phyloP scores from a whole-genome alignment of 495 filamentous ascomycete genomes.

The Neurospora sp. region DNA sequence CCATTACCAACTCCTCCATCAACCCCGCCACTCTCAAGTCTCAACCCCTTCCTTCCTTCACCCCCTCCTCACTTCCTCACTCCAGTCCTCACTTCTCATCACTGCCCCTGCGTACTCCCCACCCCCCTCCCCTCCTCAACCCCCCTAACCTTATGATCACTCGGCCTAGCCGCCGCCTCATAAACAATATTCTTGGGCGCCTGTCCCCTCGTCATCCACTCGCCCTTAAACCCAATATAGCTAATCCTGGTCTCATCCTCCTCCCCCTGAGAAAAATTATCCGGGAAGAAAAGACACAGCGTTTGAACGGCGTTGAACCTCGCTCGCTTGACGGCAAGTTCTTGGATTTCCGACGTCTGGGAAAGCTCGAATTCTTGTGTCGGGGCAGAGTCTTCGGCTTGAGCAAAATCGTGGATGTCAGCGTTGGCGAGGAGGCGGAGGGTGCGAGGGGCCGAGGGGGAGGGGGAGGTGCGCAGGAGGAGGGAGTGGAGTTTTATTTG shows the following conservation, averaged over 20 bases:
- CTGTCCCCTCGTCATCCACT: slow-evolving; percentile 75
- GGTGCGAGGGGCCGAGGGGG: slow-evolving; percentile 64
- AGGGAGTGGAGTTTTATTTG: slow-evolving; percentile 87
- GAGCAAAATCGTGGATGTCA: slow-evolving; percentile 73
- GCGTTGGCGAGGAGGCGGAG: slow-evolving; percentile 79
- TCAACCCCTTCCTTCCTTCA: too few relatives aligned
- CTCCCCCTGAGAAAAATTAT: slow-evolving; percentile 56
- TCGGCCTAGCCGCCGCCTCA: slow-evolving; percentile 86
- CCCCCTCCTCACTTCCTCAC: not conserved
- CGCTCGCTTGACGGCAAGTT: slow-evolving; percentile 70
- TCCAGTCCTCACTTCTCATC: slow-evolving; percentile 17
- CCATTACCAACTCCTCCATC: too few relatives aligned
- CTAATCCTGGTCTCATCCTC: slow-evolving; percentile 69
- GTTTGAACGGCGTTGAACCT: slow-evolving; percentile 74
- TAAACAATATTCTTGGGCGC: slow-evolving; percentile 82
- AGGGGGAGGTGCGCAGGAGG: slow-evolving; percentile 66
- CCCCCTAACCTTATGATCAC: slow-evolving; percentile 58
- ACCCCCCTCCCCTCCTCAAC: slow-evolving; percentile 21
- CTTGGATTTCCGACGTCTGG: slow-evolving; percentile 73
- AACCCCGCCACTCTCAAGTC: too few relatives aligned
- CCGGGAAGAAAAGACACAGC: slow-evolving; percentile 74
- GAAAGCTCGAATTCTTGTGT: slow-evolving; percentile 72
- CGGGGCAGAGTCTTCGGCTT: slow-evolving; percentile 55
- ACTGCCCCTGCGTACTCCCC: not conserved
- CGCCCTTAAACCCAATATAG: slow-evolving; percentile 88